These are phyloP conservation scores for Zymoseptoria pseudotritici DNA, from an alignment of 2,329 filamentous ascomycete species.

Conservation along the genomic window DNA sequence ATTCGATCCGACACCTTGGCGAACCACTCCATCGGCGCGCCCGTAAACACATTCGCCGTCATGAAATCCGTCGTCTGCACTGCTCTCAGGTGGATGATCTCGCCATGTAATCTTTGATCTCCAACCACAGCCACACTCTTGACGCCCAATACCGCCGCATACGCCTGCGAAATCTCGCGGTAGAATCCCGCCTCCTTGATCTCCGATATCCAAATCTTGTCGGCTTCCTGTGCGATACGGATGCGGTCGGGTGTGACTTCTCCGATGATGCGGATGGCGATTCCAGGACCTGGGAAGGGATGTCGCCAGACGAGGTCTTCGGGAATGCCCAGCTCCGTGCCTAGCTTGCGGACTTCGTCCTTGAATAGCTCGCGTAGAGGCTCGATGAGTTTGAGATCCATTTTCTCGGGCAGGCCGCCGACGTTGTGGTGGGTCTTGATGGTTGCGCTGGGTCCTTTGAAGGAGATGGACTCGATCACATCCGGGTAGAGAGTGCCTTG, in stretches of 20 bases:
- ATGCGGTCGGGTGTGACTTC: conserved; percentile 76
- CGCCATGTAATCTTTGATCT: conserved; percentile 60
- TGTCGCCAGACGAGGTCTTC: conserved; percentile 72
- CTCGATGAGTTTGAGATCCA: conserved; percentile 66
- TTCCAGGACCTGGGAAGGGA: conserved; percentile 67
- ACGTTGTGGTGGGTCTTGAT: conserved; percentile 73
- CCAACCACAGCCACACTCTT: conserved; percentile 63
- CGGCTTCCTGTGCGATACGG: conserved; percentile 68
- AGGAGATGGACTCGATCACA: conserved; percentile 63
- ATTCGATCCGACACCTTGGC: conserved; percentile 60
- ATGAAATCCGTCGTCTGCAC: conserved; percentile 64
- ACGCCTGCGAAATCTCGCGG: conserved; percentile 62
- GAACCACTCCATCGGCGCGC: conserved; percentile 54
- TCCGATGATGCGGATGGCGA: conserved; percentile 74
- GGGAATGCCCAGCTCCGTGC: conserved; percentile 61
- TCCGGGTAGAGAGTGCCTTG: conserved; percentile 80
- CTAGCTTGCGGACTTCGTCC: conserved; percentile 67
- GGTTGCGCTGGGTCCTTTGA: conserved; percentile 63
- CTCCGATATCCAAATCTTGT: conserved; percentile 70
- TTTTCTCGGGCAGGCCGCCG: conserved; percentile 57
- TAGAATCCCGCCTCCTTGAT: conserved; percentile 68
- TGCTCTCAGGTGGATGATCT: conserved; percentile 55
- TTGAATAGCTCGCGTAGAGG: conserved; percentile 76
- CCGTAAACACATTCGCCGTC: conserved; percentile 64
- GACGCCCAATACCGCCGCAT: conserved; percentile 58